These are phyloP conservation scores for Pichia sporocuriosa DNA, from an alignment of 805 yeast genomes.

Conservation along the genomic window DNA sequence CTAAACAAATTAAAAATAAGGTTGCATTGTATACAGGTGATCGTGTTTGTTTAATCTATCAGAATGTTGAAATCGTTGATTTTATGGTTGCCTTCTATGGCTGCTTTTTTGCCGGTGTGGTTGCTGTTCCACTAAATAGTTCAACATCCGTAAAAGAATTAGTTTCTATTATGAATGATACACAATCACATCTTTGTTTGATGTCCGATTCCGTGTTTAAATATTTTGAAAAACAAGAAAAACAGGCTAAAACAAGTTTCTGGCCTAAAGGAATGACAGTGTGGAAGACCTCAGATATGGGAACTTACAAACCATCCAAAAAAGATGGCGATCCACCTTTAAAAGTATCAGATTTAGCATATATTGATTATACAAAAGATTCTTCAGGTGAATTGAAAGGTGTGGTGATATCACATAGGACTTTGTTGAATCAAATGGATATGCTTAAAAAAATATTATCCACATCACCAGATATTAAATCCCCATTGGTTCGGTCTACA, in stretches of 20 bases:
- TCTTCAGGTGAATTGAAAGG: conserved; percentile 91
- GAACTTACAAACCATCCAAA: conserved; percentile 55
- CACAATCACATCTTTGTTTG: conserved; percentile 71
- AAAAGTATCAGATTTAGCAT: conserved; percentile 79
- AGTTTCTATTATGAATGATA: conserved; percentile 59
- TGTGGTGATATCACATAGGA: conserved; percentile 84
- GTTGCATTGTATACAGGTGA: conserved; percentile 72
- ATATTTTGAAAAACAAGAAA: conserved; percentile 59
- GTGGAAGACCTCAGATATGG: conserved; percentile 86
- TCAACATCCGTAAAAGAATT: conserved; percentile 65
- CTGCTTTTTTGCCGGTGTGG: conserved; percentile 86
- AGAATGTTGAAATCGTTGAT: conserved; percentile 76
- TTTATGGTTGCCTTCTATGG: conserved; percentile 84
- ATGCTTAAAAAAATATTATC: conserved; percentile 62
- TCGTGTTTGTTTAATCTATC: conserved; percentile 77
- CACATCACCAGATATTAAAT: conserved; percentile 40
- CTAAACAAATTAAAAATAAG: conserved; percentile 71
- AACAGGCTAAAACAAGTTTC: conserved; percentile 17
- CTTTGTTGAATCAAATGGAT: conserved; percentile 83
- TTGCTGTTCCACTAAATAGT: conserved; percentile 88
- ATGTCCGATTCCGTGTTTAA: conserved; percentile 76
- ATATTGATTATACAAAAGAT: conserved; percentile 85
- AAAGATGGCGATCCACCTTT: conserved; percentile 55
- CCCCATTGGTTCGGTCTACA: conserved; percentile 45
- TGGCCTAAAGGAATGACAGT: conserved; percentile 73